Evolutionary conservation across 345 rosid species (phyloP).

Genomic region (Rhizophora mangle): DNA sequence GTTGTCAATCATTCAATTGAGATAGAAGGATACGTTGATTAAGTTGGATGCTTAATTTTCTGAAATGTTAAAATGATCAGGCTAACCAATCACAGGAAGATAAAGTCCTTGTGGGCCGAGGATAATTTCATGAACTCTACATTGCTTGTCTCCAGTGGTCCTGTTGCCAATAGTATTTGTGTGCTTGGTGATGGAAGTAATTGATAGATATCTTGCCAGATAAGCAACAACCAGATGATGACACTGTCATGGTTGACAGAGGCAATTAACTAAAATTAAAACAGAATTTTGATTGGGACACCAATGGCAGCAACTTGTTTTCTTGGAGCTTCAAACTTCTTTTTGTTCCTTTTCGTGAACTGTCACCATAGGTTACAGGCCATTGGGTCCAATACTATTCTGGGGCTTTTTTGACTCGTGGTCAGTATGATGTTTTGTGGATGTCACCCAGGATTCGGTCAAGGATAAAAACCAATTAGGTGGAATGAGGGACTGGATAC

Average conservation of each 20-base stretch:
- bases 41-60: neutral
- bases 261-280: constrained; percentile 36
- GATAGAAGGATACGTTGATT: neutral
- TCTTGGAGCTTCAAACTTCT: neutral
- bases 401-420: neutral
- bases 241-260: constrained; percentile 53
- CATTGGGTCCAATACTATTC: neutral
- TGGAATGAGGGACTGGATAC: constrained; percentile 81
- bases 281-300: neutral
- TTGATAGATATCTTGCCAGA: constrained; percentile 40
- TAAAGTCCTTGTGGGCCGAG: constrained; percentile 55
- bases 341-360: constrained; percentile 6
- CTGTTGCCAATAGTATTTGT: constrained; percentile 2
- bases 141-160: neutral
- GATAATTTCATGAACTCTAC: constrained; percentile 44
- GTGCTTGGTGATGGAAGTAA: constrained; percentile 14
- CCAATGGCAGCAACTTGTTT: neutral
- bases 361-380: neutral
- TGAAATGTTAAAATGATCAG: constrained; percentile 40
- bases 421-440: constrained; percentile 33
- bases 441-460: constrained; percentile 72
- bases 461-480: constrained; percentile 76
- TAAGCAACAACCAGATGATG: constrained; percentile 48
- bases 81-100: constrained; percentile 57
- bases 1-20: neutral